Percentiles rank a stretch among this genome's conserved stretches.
phyloP scores from a whole-genome alignment of 2,329 filamentous ascomycete genomes.

The Alternaria incomplexa region DNA sequence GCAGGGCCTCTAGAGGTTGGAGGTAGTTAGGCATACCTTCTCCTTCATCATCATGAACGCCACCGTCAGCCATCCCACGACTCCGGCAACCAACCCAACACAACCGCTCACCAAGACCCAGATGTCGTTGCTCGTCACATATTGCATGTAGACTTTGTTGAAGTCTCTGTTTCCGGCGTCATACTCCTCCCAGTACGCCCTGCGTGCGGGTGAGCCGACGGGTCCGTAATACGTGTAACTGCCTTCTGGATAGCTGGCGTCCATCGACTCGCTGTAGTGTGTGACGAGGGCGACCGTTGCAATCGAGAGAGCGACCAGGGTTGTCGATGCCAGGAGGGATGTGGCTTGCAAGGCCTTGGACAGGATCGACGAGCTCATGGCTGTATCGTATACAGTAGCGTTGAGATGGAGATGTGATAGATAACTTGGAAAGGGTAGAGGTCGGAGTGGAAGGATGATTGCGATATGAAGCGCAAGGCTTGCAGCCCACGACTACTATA shows the following conservation, averaged over 20 bases:
- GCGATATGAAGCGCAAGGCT: neutral
- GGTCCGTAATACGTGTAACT: neutral
- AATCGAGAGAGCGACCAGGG: neutral
- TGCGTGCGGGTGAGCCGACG: neutral
- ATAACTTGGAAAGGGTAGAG: no score
- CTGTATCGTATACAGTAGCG: neutral
- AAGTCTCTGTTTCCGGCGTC: neutral
- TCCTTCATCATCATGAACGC: neutral
- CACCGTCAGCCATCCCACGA: neutral
- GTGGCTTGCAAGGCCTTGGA: neutral
- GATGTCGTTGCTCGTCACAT: neutral
- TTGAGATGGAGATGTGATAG: neutral
- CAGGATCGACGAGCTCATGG: neutral
- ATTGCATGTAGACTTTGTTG: neutral
- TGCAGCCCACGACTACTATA: neutral
- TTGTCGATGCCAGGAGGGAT: neutral
- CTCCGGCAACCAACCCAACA: neutral
- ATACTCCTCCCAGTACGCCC: neutral
- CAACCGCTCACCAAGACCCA: neutral
- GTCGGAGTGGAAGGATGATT: fast-evolving
- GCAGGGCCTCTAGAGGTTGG: neutral
- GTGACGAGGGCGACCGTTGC: neutral
- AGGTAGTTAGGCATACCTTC: neutral
- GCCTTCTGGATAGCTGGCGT: neutral
- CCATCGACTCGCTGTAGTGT: neutral